phyloP scores from a whole-genome alignment of 1,284 basidiomycete genomes.

The Trametes versicolor region DNA sequence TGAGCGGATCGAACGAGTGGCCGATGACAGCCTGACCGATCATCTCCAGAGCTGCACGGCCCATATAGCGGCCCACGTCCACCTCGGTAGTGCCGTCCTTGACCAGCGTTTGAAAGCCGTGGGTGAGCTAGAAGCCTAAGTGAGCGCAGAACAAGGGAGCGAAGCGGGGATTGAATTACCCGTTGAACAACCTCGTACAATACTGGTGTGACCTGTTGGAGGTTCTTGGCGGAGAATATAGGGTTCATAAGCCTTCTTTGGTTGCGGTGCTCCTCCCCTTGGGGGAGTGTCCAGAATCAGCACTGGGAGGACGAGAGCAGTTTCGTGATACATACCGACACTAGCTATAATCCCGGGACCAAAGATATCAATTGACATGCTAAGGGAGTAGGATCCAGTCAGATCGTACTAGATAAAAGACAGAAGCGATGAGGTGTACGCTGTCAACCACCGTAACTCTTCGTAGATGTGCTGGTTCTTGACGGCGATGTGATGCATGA shows the following conservation, averaged over 20 bases:
- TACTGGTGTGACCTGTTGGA: conserved; percentile 37
- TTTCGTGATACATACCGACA: too few relatives aligned
- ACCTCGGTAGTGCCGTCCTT: conserved; percentile 27
- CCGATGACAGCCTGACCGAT: conserved; percentile 44
- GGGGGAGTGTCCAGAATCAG: too few relatives aligned
- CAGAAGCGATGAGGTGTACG: too few relatives aligned
- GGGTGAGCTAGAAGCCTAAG: conserved; percentile 22
- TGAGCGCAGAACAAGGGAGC: neutral
- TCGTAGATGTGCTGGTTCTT: too few relatives aligned
- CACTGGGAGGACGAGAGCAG: too few relatives aligned
- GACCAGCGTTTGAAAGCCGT: conserved; percentile 20
- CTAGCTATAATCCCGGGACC: too few relatives aligned
- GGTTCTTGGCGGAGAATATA: conserved; percentile 40
- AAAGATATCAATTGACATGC: too few relatives aligned
- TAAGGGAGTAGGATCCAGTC: too few relatives aligned
- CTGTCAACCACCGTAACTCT: too few relatives aligned
- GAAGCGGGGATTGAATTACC: neutral
- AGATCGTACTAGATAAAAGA: too few relatives aligned
- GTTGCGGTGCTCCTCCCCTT: conserved; percentile 35
- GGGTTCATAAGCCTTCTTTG: conserved; percentile 42
- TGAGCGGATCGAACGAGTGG: conserved; percentile 43
- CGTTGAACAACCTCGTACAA: conserved; percentile 35
- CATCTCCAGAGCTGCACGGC: conserved; percentile 44
- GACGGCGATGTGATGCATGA: too few relatives aligned
- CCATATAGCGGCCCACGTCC: conserved; percentile 42